Evolutionary conservation across 768 basidiomycete genomes (phyloP), one percentile per base, ranked within the genome.

Genomic region (Paxillus rubicundulus): DNA sequence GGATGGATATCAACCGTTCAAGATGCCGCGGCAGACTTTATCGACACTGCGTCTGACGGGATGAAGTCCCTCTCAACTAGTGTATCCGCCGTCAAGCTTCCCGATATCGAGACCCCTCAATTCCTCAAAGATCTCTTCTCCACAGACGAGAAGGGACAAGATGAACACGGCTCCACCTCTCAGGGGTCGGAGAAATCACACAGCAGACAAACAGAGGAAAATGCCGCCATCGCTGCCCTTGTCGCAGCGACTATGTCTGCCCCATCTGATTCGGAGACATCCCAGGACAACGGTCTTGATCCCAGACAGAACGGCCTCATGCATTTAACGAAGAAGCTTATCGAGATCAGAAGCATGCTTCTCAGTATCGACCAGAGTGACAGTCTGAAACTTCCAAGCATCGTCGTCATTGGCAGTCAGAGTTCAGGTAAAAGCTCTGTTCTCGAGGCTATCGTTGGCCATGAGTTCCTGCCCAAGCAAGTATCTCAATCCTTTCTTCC

Each of bases 401-500:
- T 99, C 55, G 97, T 98, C 39, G 97, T 98, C 43, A 90, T 99
- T 56, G 97, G 97, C 10, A 96, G 92, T 68, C 97, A 99, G 74
- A 97, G 94, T 69, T 95, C 92, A 2, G 97, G 97, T 10, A 99
- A 99, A 77, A 98, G 94, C 61, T 95, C 92, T 24, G 97, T 99
- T 0, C 73, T 99, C 54, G 97, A 99, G 70, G 88, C 97, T 5
- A 90, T 99, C 54, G 97, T 99, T 27, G 97, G 97, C 0, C 92
- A 97, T 53, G 93, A 98, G 69, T 99, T 99, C 67, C 74, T 99
- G 33, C 97, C 97, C 20, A 99, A 99, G 96, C 98, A 64, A 58
- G 92, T 78, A 2, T n/a, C 3, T 21, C 2, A 14, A 18, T 36
- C 45, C 12, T 41, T 49, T 38, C 9, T 34, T 39, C 36, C 49